Evolutionary conservation across 306 rosid genomes (phyloP), one percentile per base, ranked within the genome.

Genomic region (Cyamopsis tetragonoloba): DNA sequence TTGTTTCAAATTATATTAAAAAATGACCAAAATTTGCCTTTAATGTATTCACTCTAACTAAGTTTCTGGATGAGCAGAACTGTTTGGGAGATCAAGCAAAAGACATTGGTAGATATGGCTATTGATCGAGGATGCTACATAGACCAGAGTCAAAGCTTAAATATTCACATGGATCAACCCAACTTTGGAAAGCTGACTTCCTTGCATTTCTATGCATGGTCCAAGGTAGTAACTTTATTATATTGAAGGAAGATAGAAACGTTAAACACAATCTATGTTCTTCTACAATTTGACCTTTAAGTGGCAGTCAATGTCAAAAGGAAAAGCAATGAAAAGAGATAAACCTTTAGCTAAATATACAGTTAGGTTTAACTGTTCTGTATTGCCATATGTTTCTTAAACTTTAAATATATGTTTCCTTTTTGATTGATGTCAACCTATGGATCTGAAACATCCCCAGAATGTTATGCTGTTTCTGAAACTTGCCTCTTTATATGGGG

Each of bases 61-160:
- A 38, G 51, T 43, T 37, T 85, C n/a, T 41, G n/a, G 42, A 1
- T 35, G 65, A 20, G 47, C 82, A 91, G 97, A 75, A 91, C 95
- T 84, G 97, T 91, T n/a, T 91, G 97, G 95, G 95, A 91, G 87
- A 91, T 91, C 64, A 91, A 88, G 84, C 97, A 91, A 68, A 88
- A 71, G 78, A 88, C 90, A 6, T 71, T 88, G 70, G 95, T 91
- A 7, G 95, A 91, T 60, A 91, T 91, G 95, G 92, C 95, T 62
- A 90, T 71, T 47, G 91, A 91, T 80, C 85, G 95, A 15, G 95
- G 97, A 24, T 88, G 92, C 57, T 91, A 62, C 80, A 91, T 91
- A 9, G 97, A 91, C 72, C 95, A 88, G 80, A 91, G 95, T 73
- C 97, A 91, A 77, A 91, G 97, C 75, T 76, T 91, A 46, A 87